phyloP scores from a whole-genome alignment of 345 rosid genomes.

The Eucalyptus regnans region DNA sequence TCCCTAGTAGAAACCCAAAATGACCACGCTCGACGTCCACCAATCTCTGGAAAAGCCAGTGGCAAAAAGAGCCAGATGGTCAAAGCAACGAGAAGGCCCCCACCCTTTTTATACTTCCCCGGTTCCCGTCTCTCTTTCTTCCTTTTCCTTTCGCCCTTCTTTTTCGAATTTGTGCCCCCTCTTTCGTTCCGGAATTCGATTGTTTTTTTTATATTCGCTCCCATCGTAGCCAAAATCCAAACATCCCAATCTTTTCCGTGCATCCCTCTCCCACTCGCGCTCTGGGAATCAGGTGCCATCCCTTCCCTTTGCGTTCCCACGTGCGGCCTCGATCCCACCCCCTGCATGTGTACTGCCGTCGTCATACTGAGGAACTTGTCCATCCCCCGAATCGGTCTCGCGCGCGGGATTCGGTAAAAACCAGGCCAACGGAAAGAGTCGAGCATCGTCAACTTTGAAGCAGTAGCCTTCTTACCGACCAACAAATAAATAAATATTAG shows the following conservation, averaged over 20 bases:
- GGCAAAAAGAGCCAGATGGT: not conserved
- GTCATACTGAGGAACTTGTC: not conserved
- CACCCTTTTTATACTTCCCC: not conserved
- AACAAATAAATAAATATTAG: too few species aligned
- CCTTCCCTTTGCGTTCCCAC: not conserved
- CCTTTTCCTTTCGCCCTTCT: not conserved
- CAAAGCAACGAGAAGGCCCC: not conserved
- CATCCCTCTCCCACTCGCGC: not conserved
- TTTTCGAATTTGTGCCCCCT: not conserved
- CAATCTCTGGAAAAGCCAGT: not conserved
- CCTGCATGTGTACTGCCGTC: not conserved
- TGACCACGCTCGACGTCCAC: not conserved
- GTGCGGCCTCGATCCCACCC: not conserved
- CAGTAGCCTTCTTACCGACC: not conserved
- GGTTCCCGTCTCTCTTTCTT: not conserved
- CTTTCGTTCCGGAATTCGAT: not conserved
- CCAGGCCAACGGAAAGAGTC: not conserved
- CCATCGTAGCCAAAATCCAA: not conserved
- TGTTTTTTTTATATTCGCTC: not conserved
- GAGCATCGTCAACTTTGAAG: not conserved
- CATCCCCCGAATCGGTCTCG: not conserved
- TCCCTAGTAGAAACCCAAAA: not conserved
- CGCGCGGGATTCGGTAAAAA: not conserved
- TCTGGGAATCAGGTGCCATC: not conserved
- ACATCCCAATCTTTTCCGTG: not conserved